Base-by-base conservation (phyloP, 2,329 filamentous ascomycete species). In the Aspergillus ibericus region DNA sequence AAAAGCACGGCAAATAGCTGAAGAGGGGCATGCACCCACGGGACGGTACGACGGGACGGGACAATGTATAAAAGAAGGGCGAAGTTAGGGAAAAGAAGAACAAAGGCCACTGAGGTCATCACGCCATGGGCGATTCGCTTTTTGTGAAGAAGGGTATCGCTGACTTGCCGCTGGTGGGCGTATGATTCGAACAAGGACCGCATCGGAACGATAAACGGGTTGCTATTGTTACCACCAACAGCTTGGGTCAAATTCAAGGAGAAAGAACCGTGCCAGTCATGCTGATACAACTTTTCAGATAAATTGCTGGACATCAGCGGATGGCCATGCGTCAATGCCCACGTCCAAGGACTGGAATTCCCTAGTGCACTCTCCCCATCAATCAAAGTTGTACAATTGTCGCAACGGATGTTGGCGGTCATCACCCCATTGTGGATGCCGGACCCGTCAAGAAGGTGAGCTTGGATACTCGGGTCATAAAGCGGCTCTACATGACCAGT, bases 361-460 rank as follows among this genome's bases (percentile, higher is more conserved):
- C 61, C 65, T 65, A 32, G 56, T 53, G 38, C 54, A 46, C 52
- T 60, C 16, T 56, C 49, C 35, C 70, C 70, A 67, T 50, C 57
- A 27, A 12, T 16, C 42, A 60, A 27, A 2, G 52, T 58, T 51
- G 69, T 59, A 54, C 70, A 73, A 59, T 60, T 71, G 48, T 73
- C 66, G 53, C 74, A 77, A 44, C 69, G 67, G 47, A 89, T 75
- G 64, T 88, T 88, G 63, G 86, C 86, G 8, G 81, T 77, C 81
- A 89, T 86, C 16, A 76, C 74, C 55, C 75, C 79, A 46, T 76
- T 65, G 20, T 70, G 66, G 36, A 89, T 74, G 44, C 86, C 86
- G 44, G 84, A 88, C 47, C 86, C 86, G 0, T 75, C 80, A 3
- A 88, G 79, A 9, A 88, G 77, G 36, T 81, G 77, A 15, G 88